A percentile compares a stretch with the other conserved stretches of the same genome.
Conservation (phyloP, 257 asterid species). For the Echium plantagineum region DNA sequence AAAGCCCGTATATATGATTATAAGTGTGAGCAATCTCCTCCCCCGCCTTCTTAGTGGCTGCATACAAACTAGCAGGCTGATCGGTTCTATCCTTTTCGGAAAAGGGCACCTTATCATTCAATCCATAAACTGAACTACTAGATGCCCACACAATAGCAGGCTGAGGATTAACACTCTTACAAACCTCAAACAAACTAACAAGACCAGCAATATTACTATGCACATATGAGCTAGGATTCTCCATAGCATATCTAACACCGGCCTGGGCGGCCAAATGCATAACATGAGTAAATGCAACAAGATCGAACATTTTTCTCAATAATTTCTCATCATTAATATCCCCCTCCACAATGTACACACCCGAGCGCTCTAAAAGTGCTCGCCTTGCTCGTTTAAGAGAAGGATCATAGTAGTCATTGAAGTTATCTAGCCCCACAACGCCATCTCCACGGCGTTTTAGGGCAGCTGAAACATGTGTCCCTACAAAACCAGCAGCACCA, state of each 20-base stretch:
- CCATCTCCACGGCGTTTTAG: constrained; percentile 96
- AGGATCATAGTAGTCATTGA: constrained; percentile 75
- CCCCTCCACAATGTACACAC: constrained; percentile 89
- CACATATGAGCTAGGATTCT: constrained; percentile 92
- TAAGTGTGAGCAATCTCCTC: constrained; percentile 94
- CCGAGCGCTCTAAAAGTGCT: constrained; percentile 57
- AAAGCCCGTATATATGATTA: constrained; percentile 85
- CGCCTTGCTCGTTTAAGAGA: constrained; percentile 74
- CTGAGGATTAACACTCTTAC: constrained; percentile 79
- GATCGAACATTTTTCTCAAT: constrained; percentile 62
- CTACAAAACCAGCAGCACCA: constrained; percentile 98
- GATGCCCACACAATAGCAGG: constrained; percentile 98
- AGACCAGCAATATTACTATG: constrained; percentile 96
- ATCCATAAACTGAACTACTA: constrained; percentile 88
- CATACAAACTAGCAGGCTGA: constrained; percentile 92
- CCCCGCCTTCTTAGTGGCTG: constrained; percentile 95
- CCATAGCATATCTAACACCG: constrained; percentile 95
- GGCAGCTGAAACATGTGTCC: constrained; percentile 86
- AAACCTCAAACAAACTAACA: constrained; percentile 74
- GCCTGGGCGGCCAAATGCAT: constrained; percentile 99
- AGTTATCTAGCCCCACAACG: constrained; percentile 73
- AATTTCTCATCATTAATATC: constrained; percentile 63
- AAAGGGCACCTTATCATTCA: constrained; percentile 84
- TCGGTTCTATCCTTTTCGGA: constrained; percentile 84
- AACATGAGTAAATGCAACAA: constrained; percentile 80